phyloP scores from a whole-genome alignment of 352 stramenopile genomes.

The Globisporangium recalcitrans region DNA sequence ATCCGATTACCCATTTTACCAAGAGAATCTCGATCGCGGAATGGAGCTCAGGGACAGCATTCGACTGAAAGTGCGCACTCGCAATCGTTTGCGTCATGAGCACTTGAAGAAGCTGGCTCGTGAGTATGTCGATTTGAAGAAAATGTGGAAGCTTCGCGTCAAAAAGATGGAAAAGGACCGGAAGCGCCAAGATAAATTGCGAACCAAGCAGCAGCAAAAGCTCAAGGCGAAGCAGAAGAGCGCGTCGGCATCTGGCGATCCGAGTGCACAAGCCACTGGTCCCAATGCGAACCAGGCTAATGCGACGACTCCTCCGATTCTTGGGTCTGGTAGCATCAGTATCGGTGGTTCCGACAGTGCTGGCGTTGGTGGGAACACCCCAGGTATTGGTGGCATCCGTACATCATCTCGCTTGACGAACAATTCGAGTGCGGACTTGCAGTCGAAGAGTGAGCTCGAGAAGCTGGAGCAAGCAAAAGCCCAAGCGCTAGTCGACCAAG shows the following conservation, averaged over 20 bases:
- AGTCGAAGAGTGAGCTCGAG: constrained; percentile 69
- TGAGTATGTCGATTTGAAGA: constrained; percentile 81
- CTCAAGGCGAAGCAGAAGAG: constrained; percentile 42
- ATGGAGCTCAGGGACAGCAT: constrained; percentile 44
- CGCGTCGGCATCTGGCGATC: constrained; percentile 19
- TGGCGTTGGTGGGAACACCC: constrained; percentile 16
- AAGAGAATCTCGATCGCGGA: constrained; percentile 57
- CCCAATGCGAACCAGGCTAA: constrained; percentile 23
- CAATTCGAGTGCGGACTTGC: constrained; percentile 73
- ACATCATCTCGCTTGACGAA: constrained; percentile 83
- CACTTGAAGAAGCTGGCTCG: constrained; percentile 63
- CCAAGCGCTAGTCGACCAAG: constrained; percentile 71
- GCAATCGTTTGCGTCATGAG: constrained; percentile 64
- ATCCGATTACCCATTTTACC: constrained; percentile 73
- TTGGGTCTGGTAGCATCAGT: constrained; percentile 28
- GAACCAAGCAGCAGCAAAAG: constrained; percentile 66
- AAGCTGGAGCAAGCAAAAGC: constrained; percentile 79
- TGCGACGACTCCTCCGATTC: constrained; percentile 31
- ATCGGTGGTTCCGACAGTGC: constrained; percentile 8
- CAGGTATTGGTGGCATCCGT: constrained; percentile 32
- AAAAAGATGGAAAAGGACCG: constrained; percentile 86
- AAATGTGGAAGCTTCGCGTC: constrained; percentile 75
- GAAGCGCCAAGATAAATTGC: constrained; percentile 79
- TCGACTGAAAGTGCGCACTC: constrained; percentile 50
- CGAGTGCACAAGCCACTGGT: not conserved